These are phyloP conservation scores for Rhodotorula babjevae DNA, from an alignment of 768 basidiomycete genomes.

Conservation along the genomic window DNA sequence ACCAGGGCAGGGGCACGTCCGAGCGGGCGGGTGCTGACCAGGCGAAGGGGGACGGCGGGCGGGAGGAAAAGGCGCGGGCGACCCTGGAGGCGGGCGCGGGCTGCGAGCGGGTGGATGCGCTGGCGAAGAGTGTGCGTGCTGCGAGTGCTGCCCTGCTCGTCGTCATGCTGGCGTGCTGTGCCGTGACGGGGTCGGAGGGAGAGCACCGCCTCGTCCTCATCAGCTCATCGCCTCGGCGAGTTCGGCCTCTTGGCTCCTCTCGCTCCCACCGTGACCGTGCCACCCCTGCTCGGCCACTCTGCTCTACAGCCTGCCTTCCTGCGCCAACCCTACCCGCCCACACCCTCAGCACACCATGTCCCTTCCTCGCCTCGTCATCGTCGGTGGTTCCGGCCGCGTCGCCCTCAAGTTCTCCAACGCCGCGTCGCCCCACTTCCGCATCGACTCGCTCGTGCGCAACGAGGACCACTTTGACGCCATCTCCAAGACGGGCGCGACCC, in stretches of 20 bases:
- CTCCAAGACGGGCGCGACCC: slow-evolving; percentile 49
- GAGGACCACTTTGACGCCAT: slow-evolving; percentile 54
- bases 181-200: too few species aligned
- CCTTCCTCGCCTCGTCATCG: slow-evolving; percentile 23
- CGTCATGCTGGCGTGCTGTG: too few species aligned
- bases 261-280: too few species aligned
- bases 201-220: too few species aligned
- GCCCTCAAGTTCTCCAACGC: slow-evolving; percentile 54
- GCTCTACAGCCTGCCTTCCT: too few species aligned
- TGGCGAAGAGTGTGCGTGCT: background rate
- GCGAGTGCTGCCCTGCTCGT: too few species aligned
- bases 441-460: slow-evolving; percentile 59
- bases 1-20: slow-evolving; percentile 25
- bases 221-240: too few species aligned
- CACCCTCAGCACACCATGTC: background rate
- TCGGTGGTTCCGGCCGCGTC: slow-evolving; percentile 45
- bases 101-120: too few species aligned
- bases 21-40: background rate
- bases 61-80: background rate
- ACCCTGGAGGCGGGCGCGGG: background rate
- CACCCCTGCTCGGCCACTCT: background rate
- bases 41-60: background rate
- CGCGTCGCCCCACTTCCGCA: slow-evolving; percentile 50
- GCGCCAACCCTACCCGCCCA: too few species aligned
- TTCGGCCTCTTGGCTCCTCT: too few species aligned